Percentiles rank a stretch among this genome's conserved stretches.
Conservation (phyloP, 2,329 filamentous ascomycete species). For the Talaromyces sp. region DNA sequence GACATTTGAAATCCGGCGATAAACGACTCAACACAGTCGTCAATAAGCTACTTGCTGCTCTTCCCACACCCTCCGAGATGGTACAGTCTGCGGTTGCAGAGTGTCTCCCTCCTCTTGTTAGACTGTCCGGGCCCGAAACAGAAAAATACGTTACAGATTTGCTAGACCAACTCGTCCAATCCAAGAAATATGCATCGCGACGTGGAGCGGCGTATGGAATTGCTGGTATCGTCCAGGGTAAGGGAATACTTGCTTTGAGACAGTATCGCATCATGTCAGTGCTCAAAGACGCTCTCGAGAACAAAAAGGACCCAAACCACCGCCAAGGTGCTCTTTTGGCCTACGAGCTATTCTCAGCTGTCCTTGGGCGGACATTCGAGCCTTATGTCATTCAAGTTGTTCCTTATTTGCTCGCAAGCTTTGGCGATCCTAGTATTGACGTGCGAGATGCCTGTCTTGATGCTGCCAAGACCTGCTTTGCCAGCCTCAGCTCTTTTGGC, state of each 20-base stretch:
- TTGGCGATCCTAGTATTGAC: constrained; percentile 81
- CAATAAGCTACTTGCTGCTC: constrained; percentile 74
- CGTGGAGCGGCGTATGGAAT: constrained; percentile 93
- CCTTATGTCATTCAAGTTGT: constrained; percentile 96
- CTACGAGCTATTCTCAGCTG: constrained; percentile 81
- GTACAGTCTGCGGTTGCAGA: constrained; percentile 96
- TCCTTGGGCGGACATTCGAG: constrained; percentile 86
- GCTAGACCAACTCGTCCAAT: constrained; percentile 73
- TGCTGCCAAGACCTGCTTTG: constrained; percentile 90
- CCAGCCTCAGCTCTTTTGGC: constrained; percentile 87
- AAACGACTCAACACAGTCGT: constrained; percentile 82
- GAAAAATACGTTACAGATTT: constrained; percentile 75
- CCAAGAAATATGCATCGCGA: constrained; percentile 87
- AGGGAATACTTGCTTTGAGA: constrained; percentile 72
- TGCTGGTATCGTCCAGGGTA: constrained; percentile 83
- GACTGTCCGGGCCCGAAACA: constrained; percentile 70
- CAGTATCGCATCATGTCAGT: constrained; percentile 83
- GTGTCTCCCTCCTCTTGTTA: constrained; percentile 86
- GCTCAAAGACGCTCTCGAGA: constrained; percentile 77
- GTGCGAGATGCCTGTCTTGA: constrained; percentile 91
- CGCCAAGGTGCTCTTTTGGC: constrained; percentile 84
- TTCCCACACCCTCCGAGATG: constrained; percentile 91
- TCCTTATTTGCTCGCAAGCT: constrained; percentile 80
- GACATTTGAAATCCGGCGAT: constrained; percentile 81
- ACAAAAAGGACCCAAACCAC: constrained; percentile 87